Conservation (phyloP, 2,329 filamentous ascomycete genomes). For the Aspergillus clavatus region DNA sequence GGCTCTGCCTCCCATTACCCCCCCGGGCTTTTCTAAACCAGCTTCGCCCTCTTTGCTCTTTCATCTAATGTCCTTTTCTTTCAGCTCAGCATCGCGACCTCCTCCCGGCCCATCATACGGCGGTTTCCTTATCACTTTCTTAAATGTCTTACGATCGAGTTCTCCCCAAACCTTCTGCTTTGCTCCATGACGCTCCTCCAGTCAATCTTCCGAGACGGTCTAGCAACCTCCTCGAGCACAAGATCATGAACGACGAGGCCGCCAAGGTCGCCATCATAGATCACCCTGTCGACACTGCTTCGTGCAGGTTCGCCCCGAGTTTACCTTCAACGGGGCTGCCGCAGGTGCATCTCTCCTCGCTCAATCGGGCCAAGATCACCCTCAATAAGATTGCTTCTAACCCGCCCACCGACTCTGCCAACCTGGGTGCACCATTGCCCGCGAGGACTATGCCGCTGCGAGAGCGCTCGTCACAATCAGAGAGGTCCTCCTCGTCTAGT, state of each 20-base stretch:
- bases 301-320: slow-evolving; percentile 11
- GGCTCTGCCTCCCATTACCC: slow-evolving; percentile 11
- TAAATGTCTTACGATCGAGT: slow-evolving; percentile 48
- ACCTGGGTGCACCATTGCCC: slow-evolving; percentile 14
- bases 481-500: slow-evolving; percentile 30
- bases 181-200: slow-evolving; percentile 38
- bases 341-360: slow-evolving; percentile 24
- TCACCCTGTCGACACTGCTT: slow-evolving; percentile 14
- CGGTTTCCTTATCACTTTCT: slow-evolving; percentile 13
- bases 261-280: slow-evolving; percentile 18
- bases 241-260: slow-evolving; percentile 37
- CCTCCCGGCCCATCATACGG: slow-evolving; percentile 3
- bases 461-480: slow-evolving; percentile 22
- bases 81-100: slow-evolving; percentile 5
- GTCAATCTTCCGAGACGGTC: slow-evolving; percentile 28
- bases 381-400: slow-evolving; percentile 18
- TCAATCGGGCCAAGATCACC: slow-evolving; percentile 23
- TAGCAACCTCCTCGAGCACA: slow-evolving; percentile 38
- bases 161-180: slow-evolving; percentile 40
- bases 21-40: slow-evolving; percentile 1
- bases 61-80: slow-evolving; percentile 12
- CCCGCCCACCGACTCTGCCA: slow-evolving; percentile 11
- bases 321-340: slow-evolving; percentile 19
- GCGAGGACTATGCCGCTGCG: slow-evolving; percentile 21
- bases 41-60: slow-evolving; percentile 4